Evolutionary conservation across 2,329 filamentous ascomycete genomes (phyloP).

Genomic region (Dactylellina parvicollis): DNA sequence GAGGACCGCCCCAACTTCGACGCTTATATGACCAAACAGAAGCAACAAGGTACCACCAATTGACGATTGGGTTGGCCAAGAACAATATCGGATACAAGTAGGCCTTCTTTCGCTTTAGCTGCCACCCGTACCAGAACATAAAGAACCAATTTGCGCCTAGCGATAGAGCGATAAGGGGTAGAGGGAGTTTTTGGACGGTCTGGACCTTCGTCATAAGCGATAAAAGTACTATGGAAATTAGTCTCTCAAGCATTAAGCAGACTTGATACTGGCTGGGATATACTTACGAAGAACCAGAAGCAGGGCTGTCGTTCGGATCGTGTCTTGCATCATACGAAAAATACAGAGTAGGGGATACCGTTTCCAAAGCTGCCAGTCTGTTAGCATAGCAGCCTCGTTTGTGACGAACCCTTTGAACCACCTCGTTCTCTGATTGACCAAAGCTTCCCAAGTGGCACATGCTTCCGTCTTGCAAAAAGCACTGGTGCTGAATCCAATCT

Average conservation of each 20-base stretch:
- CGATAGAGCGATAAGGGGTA: conserved; percentile 92
- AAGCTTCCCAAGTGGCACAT: conserved; percentile 74
- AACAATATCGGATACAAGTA: conserved; percentile 98
- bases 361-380: conserved; percentile 89
- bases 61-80: conserved; percentile 92
- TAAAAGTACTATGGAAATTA: conserved; percentile 75
- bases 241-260: not conserved
- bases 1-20: conserved; percentile 92
- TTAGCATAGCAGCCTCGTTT: conserved; percentile 98
- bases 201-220: conserved; percentile 86
- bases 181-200: conserved; percentile 78
- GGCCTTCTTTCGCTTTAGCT: conserved; percentile 88
- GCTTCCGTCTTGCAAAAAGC: conserved; percentile 99
- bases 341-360: conserved; percentile 86
- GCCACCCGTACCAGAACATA: conserved; percentile 94
- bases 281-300: conserved; percentile 69
- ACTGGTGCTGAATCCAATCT: conserved; percentile 97
- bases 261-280: not conserved
- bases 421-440: conserved; percentile 91
- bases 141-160: conserved; percentile 92
- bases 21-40: conserved; percentile 63
- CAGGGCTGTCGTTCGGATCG: conserved; percentile 90
- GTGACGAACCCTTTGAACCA: conserved; percentile 99
- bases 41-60: conserved; percentile 93
- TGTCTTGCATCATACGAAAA: conserved; percentile 94